phyloP scores from a whole-genome alignment of 2,329 filamentous ascomycete genomes.

The Didymella exigua region DNA sequence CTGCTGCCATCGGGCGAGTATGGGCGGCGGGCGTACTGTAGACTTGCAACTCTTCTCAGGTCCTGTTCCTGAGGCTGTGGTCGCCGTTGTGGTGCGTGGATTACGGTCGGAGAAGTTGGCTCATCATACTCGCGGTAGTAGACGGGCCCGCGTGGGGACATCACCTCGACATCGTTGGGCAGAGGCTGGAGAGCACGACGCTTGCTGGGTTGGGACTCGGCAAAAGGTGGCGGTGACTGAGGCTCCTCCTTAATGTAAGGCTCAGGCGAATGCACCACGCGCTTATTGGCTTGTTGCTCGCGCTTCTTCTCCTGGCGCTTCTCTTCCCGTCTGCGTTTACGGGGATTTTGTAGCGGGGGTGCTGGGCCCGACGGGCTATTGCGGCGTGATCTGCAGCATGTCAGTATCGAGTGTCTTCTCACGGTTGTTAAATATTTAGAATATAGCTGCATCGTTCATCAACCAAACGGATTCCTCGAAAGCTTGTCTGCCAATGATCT shows the following conservation, averaged over 20 bases:
- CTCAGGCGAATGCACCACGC: constrained; percentile 47
- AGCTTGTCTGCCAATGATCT: background rate
- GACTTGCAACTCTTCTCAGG: constrained; percentile 54
- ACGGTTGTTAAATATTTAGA: background rate
- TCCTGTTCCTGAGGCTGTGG: constrained; percentile 53
- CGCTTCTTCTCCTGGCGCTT: constrained; percentile 44
- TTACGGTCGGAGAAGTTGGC: constrained; percentile 47
- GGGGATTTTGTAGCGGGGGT: constrained; percentile 53
- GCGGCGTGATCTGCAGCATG: constrained; percentile 36
- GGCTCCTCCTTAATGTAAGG: constrained; percentile 68
- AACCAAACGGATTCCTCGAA: background rate
- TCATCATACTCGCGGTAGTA: constrained; percentile 56
- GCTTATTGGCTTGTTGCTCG: constrained; percentile 46
- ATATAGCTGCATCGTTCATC: background rate
- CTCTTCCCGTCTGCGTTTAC: constrained; percentile 59
- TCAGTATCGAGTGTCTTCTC: background rate
- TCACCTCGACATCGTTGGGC: constrained; percentile 47
- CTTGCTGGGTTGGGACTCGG: constrained; percentile 48
- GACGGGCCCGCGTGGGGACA: constrained; percentile 51
- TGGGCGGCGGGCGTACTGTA: constrained; percentile 54
- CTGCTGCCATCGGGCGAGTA: constrained; percentile 44
- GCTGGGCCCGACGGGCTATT: constrained; percentile 53
- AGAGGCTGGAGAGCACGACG: constrained; percentile 48
- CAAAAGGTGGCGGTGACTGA: constrained; percentile 64
- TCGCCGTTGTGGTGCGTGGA: constrained; percentile 48